A percentile compares a stretch with the other conserved stretches of the same genome.
These are phyloP conservation scores for Euphorbia pulcherrima DNA, from an alignment of 345 rosid species.

Conservation along the genomic window DNA sequence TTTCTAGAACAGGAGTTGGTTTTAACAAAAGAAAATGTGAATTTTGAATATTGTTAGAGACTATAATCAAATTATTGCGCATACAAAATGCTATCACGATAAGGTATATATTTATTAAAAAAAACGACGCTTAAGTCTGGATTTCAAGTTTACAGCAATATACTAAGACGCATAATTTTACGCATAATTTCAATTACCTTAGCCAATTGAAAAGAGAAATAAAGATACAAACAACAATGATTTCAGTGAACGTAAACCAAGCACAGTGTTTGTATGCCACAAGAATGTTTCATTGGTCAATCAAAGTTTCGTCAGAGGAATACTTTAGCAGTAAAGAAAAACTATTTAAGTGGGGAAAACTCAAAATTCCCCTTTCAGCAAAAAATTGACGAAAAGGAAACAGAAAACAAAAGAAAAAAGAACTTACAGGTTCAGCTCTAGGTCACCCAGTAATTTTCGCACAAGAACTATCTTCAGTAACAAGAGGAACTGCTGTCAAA, in stretches of 20 bases:
- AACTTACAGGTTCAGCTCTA: constrained; percentile 38
- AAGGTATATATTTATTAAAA: too few species aligned
- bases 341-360: background rate
- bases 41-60: background rate
- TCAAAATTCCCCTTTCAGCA: background rate
- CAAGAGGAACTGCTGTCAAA: constrained; percentile 29
- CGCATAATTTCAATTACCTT: background rate
- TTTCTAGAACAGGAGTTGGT: background rate
- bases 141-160: too few species aligned
- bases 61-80: background rate
- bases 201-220: background rate
- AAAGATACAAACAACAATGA: background rate
- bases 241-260: background rate
- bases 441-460: constrained; percentile 33
- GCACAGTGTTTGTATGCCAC: background rate
- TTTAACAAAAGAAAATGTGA: background rate
- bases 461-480: constrained; percentile 33
- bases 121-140: too few species aligned
- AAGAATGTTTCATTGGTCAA: background rate
- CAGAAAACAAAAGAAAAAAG: constrained; percentile 17
- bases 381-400: constrained; percentile 11
- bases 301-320: background rate
- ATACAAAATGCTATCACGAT: background rate
- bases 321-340: background rate
- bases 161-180: too few species aligned